Conservation (phyloP, 2,329 filamentous ascomycete species). For the Fusarium fracticaudum region DNA sequence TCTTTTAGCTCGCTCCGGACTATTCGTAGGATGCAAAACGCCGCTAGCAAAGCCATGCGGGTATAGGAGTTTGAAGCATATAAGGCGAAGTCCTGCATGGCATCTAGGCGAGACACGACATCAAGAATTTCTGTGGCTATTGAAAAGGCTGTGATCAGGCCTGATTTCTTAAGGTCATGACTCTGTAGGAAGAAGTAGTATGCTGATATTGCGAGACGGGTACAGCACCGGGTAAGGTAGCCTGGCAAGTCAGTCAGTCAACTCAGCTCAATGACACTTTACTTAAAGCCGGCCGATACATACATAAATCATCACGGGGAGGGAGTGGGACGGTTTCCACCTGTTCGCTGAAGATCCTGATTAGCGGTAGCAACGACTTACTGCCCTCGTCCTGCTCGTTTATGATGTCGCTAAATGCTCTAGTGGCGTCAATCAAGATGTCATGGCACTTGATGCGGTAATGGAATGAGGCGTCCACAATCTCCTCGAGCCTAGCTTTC, state of each 20-base stretch:
- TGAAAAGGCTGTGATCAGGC: not conserved
- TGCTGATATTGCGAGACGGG: not conserved
- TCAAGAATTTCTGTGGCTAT: not conserved
- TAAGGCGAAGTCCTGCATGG: not conserved
- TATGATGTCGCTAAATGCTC: not conserved
- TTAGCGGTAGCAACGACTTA: not conserved
- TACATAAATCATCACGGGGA: not conserved
- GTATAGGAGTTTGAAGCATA: not conserved
- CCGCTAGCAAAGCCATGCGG: not conserved
- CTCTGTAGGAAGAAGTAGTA: slow-evolving; percentile 1
- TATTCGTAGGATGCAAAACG: not conserved
- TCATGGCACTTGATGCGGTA: not conserved
- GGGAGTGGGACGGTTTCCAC: not conserved
- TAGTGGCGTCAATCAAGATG: not conserved
- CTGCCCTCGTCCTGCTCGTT: not conserved
- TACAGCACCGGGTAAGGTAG: not conserved
- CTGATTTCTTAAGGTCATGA: not conserved
- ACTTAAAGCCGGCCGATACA: not conserved
- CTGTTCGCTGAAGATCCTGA: not conserved
- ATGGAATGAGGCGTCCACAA: not conserved
- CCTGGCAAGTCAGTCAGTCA: not conserved
- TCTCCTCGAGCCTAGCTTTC: not conserved
- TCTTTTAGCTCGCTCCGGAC: not conserved
- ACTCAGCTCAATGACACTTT: not conserved
- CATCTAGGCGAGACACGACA: slow-evolving; percentile 1